Conservation (phyloP, 495 filamentous ascomycete species). For the Penicillium daleae region DNA sequence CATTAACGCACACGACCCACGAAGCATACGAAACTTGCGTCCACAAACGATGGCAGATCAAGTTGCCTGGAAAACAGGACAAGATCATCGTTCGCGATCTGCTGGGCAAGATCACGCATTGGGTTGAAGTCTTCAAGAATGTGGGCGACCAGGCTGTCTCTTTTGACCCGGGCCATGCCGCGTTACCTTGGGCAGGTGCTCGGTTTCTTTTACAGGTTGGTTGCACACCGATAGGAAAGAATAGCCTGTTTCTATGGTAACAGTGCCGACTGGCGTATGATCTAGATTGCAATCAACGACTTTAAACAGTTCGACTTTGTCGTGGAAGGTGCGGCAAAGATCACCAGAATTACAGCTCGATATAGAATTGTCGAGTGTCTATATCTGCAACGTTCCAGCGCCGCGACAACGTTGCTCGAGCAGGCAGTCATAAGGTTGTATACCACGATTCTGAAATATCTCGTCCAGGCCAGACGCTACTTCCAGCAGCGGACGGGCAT, state of each 20-base stretch:
- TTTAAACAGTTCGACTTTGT: conserved; percentile 1
- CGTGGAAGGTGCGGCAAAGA: background rate
- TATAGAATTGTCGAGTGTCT: background rate
- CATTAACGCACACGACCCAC: background rate
- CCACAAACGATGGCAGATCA: conserved; percentile 2
- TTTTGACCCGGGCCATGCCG: background rate
- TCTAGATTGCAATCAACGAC: background rate
- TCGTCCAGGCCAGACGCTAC: background rate
- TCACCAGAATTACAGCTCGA: background rate
- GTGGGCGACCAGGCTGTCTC: background rate
- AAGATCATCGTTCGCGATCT: background rate
- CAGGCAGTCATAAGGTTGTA: background rate
- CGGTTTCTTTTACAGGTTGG: background rate
- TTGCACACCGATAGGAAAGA: background rate
- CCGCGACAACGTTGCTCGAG: background rate
- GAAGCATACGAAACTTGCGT: background rate
- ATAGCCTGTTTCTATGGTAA: background rate
- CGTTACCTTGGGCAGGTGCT: background rate
- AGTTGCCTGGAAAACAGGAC: background rate
- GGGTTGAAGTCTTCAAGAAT: background rate
- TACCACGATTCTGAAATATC: background rate
- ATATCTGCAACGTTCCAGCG: background rate
- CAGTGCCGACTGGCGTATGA: background rate
- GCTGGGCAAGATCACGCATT: background rate
- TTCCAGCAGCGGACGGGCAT: background rate